phyloP scores from a whole-genome alignment of 2,329 filamentous ascomycete species.

The Colletotrichum salicis region DNA sequence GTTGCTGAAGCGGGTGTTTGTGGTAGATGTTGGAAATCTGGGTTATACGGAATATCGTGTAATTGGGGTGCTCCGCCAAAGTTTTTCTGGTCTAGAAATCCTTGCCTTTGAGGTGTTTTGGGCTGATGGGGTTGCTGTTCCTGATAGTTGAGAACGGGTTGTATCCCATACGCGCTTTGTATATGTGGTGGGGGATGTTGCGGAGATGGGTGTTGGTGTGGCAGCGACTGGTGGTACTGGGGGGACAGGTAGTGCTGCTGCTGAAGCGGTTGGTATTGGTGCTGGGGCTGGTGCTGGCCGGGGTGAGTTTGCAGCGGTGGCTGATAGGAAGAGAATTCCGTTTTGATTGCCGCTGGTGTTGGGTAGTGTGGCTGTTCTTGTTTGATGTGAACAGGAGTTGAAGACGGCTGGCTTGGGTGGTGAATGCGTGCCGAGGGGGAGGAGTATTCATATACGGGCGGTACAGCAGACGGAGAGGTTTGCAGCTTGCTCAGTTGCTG shows the following conservation, averaged over 20 bases:
- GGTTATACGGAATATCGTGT: slow-evolving; percentile 30
- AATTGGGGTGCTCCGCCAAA: slow-evolving; percentile 19
- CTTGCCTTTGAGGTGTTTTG: slow-evolving; percentile 26
- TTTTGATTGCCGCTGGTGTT: slow-evolving; percentile 34
- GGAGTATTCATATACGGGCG: slow-evolving; percentile 36
- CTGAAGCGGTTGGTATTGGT: slow-evolving; percentile 41
- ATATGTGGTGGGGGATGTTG: slow-evolving; percentile 30
- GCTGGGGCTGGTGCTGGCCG: slow-evolving; percentile 45
- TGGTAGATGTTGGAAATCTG: slow-evolving; percentile 32
- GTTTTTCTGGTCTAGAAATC: slow-evolving; percentile 20
- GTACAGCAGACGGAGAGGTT: slow-evolving; percentile 21
- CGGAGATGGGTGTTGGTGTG: slow-evolving; percentile 39
- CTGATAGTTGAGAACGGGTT: slow-evolving; percentile 21
- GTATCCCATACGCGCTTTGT: slow-evolving; percentile 28
- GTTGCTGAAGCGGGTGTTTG: slow-evolving; percentile 33
- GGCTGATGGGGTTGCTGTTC: slow-evolving; percentile 28
- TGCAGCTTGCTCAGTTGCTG: slow-evolving; percentile 30
- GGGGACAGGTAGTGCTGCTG: slow-evolving; percentile 39
- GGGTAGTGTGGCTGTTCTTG: slow-evolving; percentile 35
- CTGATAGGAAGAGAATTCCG: slow-evolving; percentile 32
- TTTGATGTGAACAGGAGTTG: slow-evolving; percentile 36
- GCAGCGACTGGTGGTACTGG: slow-evolving; percentile 37
- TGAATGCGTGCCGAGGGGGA: slow-evolving; percentile 30
- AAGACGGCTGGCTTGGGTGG: slow-evolving; percentile 34
- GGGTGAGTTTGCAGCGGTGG: slow-evolving; percentile 41